These are phyloP conservation scores for Stevia rebaudiana DNA, from an alignment of 140 eudicot genomes.

Conservation along the genomic window DNA sequence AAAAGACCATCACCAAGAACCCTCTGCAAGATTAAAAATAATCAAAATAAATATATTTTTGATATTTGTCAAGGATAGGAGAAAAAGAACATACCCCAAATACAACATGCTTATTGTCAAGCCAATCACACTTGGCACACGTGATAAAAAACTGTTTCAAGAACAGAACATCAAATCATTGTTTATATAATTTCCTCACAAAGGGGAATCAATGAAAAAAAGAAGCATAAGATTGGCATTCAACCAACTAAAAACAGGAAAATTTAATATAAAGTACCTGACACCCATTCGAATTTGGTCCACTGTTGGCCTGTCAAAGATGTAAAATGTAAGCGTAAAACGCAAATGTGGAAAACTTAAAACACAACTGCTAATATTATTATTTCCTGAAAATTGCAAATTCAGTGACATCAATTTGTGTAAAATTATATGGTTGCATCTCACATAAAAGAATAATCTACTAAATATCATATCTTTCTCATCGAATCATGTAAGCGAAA, in stretches of 20 bases:
- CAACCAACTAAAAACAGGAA: no score
- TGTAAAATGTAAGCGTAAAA: constrained; percentile 2
- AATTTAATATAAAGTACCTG: constrained; percentile 47
- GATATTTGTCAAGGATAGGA: neutral
- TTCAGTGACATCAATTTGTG: neutral
- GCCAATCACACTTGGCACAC: constrained; percentile 99
- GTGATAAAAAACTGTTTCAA: constrained; percentile 83
- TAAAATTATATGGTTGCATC: neutral
- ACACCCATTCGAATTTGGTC: constrained; percentile 85
- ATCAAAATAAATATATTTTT: neutral
- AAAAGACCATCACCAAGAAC: constrained; percentile 95
- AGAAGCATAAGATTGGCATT: neutral
- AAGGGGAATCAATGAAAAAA: neutral
- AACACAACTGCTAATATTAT: constrained; percentile 4
- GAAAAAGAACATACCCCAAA: constrained; percentile 74
- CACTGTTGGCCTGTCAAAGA: constrained; percentile 91
- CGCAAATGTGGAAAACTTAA: neutral
- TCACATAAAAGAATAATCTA: neutral
- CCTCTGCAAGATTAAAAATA: constrained; percentile 49
- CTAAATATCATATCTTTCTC: neutral
- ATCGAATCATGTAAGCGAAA: no score
- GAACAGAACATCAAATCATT: neutral
- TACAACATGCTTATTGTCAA: constrained; percentile 95
- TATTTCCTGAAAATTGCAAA: neutral
- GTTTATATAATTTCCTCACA: neutral